These are phyloP conservation scores for Yamagishiella unicocca DNA, from an alignment of 139 green algal species.

Conservation along the genomic window DNA sequence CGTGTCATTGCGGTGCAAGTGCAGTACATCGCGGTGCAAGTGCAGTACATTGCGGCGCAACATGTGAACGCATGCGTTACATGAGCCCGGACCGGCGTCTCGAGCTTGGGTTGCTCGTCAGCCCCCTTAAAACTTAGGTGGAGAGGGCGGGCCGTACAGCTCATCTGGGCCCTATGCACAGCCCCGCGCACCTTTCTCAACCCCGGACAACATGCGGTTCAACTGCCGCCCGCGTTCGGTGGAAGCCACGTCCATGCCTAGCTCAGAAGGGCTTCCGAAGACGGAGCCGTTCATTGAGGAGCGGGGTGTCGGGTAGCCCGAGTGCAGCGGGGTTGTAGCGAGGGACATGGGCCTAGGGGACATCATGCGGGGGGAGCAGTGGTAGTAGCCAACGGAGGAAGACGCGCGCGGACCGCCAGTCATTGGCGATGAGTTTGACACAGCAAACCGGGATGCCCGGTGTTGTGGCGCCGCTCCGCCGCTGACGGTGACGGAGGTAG, in stretches of 20 bases:
- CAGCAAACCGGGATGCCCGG: too few relatives aligned
- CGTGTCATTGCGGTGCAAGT: too few relatives aligned
- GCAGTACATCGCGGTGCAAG: too few relatives aligned
- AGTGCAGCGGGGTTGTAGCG: neutral
- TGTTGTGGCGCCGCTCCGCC: neutral
- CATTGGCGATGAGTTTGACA: neutral
- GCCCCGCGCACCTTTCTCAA: neutral
- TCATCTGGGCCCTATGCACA: too few relatives aligned
- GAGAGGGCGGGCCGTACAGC: too few relatives aligned
- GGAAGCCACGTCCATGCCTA: too few relatives aligned
- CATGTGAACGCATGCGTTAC: too few relatives aligned
- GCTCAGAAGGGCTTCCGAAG: neutral
- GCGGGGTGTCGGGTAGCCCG: neutral
- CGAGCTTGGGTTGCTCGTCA: too few relatives aligned
- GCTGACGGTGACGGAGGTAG: neutral
- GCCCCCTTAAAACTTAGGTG: too few relatives aligned
- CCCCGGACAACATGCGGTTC: neutral
- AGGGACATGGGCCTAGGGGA: neutral
- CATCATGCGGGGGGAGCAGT: neutral
- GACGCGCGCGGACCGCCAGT: neutral
- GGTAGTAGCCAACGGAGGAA: neutral
- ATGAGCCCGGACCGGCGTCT: too few relatives aligned
- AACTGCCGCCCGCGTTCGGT: too few relatives aligned
- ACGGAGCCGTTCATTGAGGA: conserved; percentile 1
- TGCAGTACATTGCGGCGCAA: too few relatives aligned